Evolutionary conservation across 495 filamentous ascomycete genomes (phyloP), one percentile per base, ranked within the genome.

Genomic region (Tetracladium marchalianum): DNA sequence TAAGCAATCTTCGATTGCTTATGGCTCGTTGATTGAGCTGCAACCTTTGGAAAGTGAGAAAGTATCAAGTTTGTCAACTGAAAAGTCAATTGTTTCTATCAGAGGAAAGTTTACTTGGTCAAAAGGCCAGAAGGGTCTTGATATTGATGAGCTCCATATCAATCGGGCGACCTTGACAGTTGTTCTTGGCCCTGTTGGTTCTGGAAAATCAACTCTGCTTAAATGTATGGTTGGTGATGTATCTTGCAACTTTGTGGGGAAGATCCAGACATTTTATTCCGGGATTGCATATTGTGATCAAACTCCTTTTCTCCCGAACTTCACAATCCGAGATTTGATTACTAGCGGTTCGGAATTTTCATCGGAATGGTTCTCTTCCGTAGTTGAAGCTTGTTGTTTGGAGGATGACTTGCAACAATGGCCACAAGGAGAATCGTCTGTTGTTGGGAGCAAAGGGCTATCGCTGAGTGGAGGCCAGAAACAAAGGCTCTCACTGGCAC

Each of bases 381-480:
- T 63, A 0, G 15, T 64, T 0, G 31, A 41, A 10, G 44, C 59
- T 9, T 65, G 61, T 39, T 62, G 50, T 1, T 41, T 70, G 5
- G 52, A 56, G 12, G n/a, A 53, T 0, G 63, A 67, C 44, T 27
- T 70, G 12, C 34, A 31, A 5, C 15, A 69, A 17, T 61, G 82
- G n/a, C 70, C 72, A 11, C 56, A 66, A 13, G 68, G 70, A 0
- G 75, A 77, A 1, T n/a, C 24, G 31, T 78, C 75, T 10, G 41
- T 46, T 0, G 71, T 81, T 54, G 78, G 77, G 22, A 78, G 71
- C 57, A 72, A 73, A 50, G 78, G 77, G 1, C 64, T 78, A 38
- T 64, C 68, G 5, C 63, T 82, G 3, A 47, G 43, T 42, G 76
- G 76, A 12, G 78, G 78, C 1, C 77, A 82, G 49, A 73, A 70